These are phyloP conservation scores for Misopates orontium DNA, from an alignment of 257 asterid genomes.

Conservation along the genomic window DNA sequence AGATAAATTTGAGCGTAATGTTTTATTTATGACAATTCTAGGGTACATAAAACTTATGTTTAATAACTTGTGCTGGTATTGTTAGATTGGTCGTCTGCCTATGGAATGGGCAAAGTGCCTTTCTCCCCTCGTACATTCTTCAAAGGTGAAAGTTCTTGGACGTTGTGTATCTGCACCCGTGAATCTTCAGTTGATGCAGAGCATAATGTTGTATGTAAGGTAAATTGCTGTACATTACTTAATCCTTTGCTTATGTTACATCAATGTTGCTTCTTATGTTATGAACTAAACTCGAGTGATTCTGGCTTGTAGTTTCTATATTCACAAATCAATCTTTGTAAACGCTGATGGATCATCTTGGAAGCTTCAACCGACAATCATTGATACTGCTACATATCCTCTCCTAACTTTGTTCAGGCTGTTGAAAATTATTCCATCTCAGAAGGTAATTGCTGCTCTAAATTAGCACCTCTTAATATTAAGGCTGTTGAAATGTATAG, in stretches of 20 bases:
- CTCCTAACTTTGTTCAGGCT: constrained; percentile 60
- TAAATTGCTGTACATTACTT: constrained; percentile 23
- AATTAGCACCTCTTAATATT: not conserved
- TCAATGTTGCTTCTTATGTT: not conserved
- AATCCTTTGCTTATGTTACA: not conserved
- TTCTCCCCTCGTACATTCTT: constrained; percentile 75
- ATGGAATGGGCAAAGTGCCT: constrained; percentile 93
- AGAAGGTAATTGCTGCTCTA: constrained; percentile 44
- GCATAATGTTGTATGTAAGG: constrained; percentile 80
- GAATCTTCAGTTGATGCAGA: constrained; percentile 69
- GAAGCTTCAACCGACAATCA: constrained; percentile 70
- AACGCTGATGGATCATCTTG: constrained; percentile 57
- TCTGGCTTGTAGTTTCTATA: constrained; percentile 63
- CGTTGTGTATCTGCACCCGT: constrained; percentile 76
- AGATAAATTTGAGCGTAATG: too few relatives aligned
- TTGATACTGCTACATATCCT: constrained; percentile 68
- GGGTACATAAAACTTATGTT: too few relatives aligned
- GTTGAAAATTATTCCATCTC: constrained; percentile 58
- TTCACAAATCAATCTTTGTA: constrained; percentile 58
- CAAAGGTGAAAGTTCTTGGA: constrained; percentile 76
- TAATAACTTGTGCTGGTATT: constrained; percentile 7
- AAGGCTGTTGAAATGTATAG: not conserved
- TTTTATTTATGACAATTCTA: too few relatives aligned
- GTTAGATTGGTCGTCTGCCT: constrained; percentile 82
- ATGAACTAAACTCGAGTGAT: constrained; percentile 1